Percentiles rank a stretch among this genome's conserved stretches.
Evolutionary conservation across 2,329 filamentous ascomycete genomes (phyloP).

Genomic region (Fusarium bactridioides): DNA sequence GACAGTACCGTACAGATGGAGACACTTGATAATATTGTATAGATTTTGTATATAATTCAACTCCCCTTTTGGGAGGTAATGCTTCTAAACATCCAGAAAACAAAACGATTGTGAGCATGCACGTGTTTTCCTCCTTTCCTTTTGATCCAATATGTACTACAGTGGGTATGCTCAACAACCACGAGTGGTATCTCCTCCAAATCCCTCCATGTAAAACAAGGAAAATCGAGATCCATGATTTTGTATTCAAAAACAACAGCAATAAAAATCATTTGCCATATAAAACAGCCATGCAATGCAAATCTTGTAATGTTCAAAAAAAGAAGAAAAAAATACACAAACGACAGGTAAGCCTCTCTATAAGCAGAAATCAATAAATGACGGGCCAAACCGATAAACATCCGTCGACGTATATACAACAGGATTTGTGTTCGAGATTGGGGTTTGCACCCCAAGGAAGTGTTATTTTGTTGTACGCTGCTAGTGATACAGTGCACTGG

Average conservation of each 20-base stretch:
- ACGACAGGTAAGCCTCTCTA: conserved; percentile 23
- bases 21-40: neutral
- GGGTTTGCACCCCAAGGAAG: conserved; percentile 34
- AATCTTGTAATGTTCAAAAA: conserved; percentile 19
- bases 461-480: conserved; percentile 36
- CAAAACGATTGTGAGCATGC: conserved; percentile 24
- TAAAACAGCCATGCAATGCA: conserved; percentile 36
- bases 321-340: conserved; percentile 3
- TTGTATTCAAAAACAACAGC: neutral
- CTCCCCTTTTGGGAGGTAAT: neutral
- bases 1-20: neutral
- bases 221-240: conserved; percentile 25
- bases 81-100: conserved; percentile 24
- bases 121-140: conserved; percentile 14
- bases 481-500: conserved; percentile 36
- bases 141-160: conserved; percentile 32
- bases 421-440: conserved; percentile 26
- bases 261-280: conserved; percentile 16
- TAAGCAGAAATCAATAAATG: conserved; percentile 20
- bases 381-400: conserved; percentile 9
- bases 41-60: conserved; percentile 14
- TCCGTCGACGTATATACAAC: conserved; percentile 33
- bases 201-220: conserved; percentile 20
- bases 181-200: conserved; percentile 36
- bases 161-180: conserved; percentile 28